phyloP scores from a whole-genome alignment of 129 eudicot species.

The Cynara cardunculus region DNA sequence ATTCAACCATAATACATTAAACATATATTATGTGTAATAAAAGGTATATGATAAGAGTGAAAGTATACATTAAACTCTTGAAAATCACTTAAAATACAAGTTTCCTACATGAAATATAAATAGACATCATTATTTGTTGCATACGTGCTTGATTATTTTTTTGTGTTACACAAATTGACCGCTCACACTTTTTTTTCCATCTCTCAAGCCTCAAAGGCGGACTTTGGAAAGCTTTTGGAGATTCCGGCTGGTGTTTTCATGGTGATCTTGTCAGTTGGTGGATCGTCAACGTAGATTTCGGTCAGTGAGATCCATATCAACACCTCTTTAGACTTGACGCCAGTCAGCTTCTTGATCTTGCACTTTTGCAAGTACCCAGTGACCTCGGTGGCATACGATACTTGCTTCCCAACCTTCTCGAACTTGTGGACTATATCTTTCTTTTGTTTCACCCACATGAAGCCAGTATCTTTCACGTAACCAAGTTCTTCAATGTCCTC shows the following conservation, averaged over 20 bases:
- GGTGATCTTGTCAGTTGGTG: constrained; percentile 41
- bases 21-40: neutral
- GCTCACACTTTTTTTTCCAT: neutral
- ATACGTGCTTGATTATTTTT: neutral
- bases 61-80: neutral
- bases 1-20: neutral
- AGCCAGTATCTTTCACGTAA: constrained; percentile 52
- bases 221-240: constrained; percentile 36
- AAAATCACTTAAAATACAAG: neutral
- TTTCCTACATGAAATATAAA: neutral
- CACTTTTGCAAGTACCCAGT: constrained; percentile 37
- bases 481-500: constrained; percentile 55
- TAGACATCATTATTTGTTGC: neutral
- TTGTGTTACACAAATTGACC: neutral
- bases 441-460: constrained; percentile 62
- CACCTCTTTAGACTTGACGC: constrained; percentile 62
- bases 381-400: constrained; percentile 51
- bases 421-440: constrained; percentile 50
- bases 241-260: constrained; percentile 52
- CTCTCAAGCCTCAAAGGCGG: constrained; percentile 30
- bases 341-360: constrained; percentile 53
- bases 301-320: constrained; percentile 46
- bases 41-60: neutral
- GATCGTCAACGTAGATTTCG: constrained; percentile 38
- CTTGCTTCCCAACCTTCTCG: constrained; percentile 46